These are phyloP conservation scores for Bryum argenteum DNA, from an alignment of 225 moss, liverwort and hornwort genomes.

Conservation along the genomic window DNA sequence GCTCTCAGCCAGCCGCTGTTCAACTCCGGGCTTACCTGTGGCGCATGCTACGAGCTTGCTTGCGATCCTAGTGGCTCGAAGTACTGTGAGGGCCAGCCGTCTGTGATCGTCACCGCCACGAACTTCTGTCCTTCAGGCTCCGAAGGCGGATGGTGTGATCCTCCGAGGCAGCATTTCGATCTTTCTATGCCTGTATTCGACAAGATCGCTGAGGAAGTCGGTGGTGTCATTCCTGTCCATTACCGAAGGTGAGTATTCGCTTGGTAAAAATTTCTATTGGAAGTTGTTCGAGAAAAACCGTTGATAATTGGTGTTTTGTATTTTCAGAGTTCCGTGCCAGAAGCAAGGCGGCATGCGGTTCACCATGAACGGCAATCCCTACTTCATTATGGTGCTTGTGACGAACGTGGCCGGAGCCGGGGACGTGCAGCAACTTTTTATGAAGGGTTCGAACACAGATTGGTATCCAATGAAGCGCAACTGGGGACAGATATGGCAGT, in stretches of 20 bases:
- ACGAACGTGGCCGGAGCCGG: constrained; percentile 78
- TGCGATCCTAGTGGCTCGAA: constrained; percentile 55
- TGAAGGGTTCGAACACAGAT: constrained; percentile 49
- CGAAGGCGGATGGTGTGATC: constrained; percentile 65
- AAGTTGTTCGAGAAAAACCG: background rate
- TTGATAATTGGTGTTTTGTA: background rate
- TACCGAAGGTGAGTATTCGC: constrained; percentile 40
- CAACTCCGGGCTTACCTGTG: constrained; percentile 69
- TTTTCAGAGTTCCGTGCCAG: constrained; percentile 58
- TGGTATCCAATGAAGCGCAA: constrained; percentile 65
- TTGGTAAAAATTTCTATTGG: background rate
- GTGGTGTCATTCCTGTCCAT: constrained; percentile 58
- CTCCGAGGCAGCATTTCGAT: constrained; percentile 69
- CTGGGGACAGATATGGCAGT: constrained; percentile 86
- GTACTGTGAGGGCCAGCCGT: constrained; percentile 38
- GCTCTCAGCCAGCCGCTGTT: constrained; percentile 77
- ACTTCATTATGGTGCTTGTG: constrained; percentile 69
- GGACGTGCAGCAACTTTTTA: constrained; percentile 64
- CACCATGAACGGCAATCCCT: constrained; percentile 78
- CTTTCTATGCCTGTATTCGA: constrained; percentile 50
- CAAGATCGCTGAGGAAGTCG: constrained; percentile 44
- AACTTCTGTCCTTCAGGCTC: constrained; percentile 62
- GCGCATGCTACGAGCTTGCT: constrained; percentile 76
- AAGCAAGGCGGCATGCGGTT: constrained; percentile 80
- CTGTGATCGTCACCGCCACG: constrained; percentile 55